Conservation (phyloP, 331 rosid genomes). For the Rosa hybrid region DNA sequence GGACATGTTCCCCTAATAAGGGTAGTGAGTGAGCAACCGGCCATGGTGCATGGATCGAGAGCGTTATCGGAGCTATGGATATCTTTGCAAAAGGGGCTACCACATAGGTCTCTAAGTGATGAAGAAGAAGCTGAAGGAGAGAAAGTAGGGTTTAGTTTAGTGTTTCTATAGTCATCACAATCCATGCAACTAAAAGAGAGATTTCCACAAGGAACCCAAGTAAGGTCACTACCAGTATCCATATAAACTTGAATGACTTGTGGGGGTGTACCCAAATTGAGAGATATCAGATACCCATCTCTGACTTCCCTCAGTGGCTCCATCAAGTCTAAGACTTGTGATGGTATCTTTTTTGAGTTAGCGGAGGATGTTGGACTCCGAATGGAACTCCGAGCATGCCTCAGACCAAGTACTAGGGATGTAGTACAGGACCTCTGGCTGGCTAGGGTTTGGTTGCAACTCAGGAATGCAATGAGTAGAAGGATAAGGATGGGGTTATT, state of each 20-base stretch:
- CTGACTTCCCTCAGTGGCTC: conserved; percentile 50
- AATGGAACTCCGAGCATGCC: conserved; percentile 36
- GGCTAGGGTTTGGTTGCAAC: conserved; percentile 26
- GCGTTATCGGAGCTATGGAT: conserved; percentile 54
- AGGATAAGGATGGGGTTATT: conserved; percentile 9
- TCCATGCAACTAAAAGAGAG: conserved; percentile 48
- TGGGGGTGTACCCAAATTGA: conserved; percentile 51
- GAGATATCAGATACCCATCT: conserved; percentile 53
- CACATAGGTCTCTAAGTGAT: conserved; percentile 46
- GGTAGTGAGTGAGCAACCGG: conserved; percentile 42
- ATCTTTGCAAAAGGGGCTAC: conserved; percentile 40
- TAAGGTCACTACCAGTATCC: conserved; percentile 65
- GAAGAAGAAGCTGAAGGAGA: conserved; percentile 51
- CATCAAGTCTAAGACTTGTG: conserved; percentile 29
- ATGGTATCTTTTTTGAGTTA: conserved; percentile 16
- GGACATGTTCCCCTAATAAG: conserved; percentile 42
- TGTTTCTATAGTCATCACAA: conserved; percentile 38
- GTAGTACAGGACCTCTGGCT: neutral
- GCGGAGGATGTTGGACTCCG: conserved; percentile 25
- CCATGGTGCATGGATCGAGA: conserved; percentile 50
- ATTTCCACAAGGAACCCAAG: conserved; percentile 64
- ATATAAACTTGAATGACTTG: conserved; percentile 49
- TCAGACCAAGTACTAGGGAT: conserved; percentile 42
- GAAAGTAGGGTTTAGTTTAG: conserved; percentile 25
- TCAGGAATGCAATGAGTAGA: conserved; percentile 18